Conservation (phyloP, 1,139 yeast genomes). For the Chernovozyma aurita region DNA sequence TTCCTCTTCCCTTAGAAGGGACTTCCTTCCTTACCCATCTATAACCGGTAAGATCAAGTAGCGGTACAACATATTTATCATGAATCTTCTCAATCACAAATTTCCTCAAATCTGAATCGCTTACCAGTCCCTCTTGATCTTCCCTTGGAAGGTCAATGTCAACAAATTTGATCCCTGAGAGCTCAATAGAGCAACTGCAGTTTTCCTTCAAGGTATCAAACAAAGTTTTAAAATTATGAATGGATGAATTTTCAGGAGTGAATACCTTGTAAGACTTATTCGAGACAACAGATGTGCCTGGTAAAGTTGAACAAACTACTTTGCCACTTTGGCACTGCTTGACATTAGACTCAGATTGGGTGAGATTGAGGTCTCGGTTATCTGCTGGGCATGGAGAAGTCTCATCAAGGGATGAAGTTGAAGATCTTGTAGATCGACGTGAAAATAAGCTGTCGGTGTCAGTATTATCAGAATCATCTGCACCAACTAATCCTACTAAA, state of each 20-base stretch:
- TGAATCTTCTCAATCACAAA: constrained; percentile 11
- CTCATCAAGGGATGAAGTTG: background rate
- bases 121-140: constrained; percentile 1
- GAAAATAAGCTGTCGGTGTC: constrained; percentile 2
- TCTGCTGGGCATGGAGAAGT: background rate
- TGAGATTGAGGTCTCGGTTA: background rate
- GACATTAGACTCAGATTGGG: background rate
- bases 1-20: constrained; percentile 16
- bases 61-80: constrained; percentile 15
- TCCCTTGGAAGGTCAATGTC: constrained; percentile 8
- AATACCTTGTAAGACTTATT: background rate
- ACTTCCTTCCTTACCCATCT: constrained; percentile 18
- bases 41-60: constrained; percentile 14
- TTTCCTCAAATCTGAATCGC: constrained; percentile 7
- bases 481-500: background rate
- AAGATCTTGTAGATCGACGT: background rate
- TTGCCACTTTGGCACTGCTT: background rate
- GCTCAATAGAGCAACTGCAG: constrained; percentile 1
- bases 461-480: constrained; percentile 1
- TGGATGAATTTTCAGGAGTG: background rate
- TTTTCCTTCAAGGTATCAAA: constrained; percentile 6
- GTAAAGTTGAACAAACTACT: background rate
- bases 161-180: constrained; percentile 6
- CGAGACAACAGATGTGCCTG: background rate
- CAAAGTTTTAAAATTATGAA: constrained; percentile 2